Conservation (phyloP, 129 eudicot species). For the Helianthus tuberosus region DNA sequence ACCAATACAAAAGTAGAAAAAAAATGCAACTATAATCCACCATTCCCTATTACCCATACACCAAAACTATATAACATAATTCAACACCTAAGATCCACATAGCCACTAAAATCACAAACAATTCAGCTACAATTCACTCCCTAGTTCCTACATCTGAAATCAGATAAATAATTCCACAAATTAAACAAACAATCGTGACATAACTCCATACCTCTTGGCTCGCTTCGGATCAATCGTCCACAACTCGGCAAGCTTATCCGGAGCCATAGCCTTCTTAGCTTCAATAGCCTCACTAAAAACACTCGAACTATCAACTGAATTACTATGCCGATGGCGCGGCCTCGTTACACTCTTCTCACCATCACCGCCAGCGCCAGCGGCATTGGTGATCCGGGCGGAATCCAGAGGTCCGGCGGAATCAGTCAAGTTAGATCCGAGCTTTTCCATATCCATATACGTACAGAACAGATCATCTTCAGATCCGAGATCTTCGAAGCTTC, state of each 20-base stretch:
- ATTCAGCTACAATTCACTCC: neutral
- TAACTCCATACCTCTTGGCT: constrained; percentile 65
- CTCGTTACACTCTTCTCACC: constrained; percentile 33
- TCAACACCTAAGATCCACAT: neutral
- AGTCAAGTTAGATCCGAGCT: constrained; percentile 49
- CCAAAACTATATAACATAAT: neutral
- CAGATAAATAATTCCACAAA: neutral
- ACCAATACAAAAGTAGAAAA: neutral
- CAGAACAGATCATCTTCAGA: constrained; percentile 77
- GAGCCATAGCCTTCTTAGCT: constrained; percentile 93
- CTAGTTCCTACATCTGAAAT: neutral
- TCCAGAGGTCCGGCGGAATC: constrained; percentile 25
- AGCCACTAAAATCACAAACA: neutral
- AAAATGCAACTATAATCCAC: neutral
- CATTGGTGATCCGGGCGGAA: constrained; percentile 32
- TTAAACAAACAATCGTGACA: neutral
- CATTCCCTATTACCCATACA: neutral
- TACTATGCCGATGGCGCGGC: constrained; percentile 65
- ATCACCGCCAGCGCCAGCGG: constrained; percentile 5
- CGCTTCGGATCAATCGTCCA: constrained; percentile 89
- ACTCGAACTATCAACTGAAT: constrained; percentile 61
- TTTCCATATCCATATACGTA: constrained; percentile 79
- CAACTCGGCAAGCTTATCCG: constrained; percentile 81
- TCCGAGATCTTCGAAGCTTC: constrained; percentile 71
- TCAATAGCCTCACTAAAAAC: constrained; percentile 53